Percentiles rank a stretch among this genome's conserved stretches.
phyloP scores from a whole-genome alignment of 2,329 filamentous ascomycete genomes.

The Aspergillus texensis region DNA sequence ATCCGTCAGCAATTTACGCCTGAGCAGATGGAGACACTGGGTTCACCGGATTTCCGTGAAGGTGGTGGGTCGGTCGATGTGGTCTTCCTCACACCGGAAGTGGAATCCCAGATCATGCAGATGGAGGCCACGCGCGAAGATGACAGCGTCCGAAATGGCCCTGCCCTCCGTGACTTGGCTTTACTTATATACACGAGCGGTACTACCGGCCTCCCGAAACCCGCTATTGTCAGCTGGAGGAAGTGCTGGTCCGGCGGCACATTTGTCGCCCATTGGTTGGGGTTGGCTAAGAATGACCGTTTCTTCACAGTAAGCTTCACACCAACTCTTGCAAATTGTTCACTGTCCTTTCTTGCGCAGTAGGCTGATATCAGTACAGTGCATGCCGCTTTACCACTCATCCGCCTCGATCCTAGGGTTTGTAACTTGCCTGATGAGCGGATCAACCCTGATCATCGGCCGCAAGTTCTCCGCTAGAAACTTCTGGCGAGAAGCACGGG shows the following conservation, averaged over 20 bases:
- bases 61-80: slow-evolving; percentile 57
- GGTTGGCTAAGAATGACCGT: slow-evolving; percentile 64
- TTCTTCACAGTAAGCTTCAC: slow-evolving; percentile 67
- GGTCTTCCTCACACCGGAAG: slow-evolving; percentile 61
- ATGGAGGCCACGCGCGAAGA: slow-evolving; percentile 60
- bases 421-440: slow-evolving; percentile 59
- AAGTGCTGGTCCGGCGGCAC: slow-evolving; percentile 61
- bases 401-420: slow-evolving; percentile 75
- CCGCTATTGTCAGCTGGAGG: slow-evolving; percentile 73
- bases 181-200: slow-evolving; percentile 84
- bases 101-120: slow-evolving; percentile 58
- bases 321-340: slow-evolving; percentile 20
- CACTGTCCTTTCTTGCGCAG: neutral
- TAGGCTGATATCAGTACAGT: slow-evolving; percentile 47
- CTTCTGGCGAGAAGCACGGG: slow-evolving; percentile 78
- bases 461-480: slow-evolving; percentile 75
- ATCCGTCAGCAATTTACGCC: slow-evolving; percentile 55
- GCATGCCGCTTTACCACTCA: slow-evolving; percentile 88
- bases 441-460: slow-evolving; percentile 70
- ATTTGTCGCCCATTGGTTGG: slow-evolving; percentile 60
- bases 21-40: slow-evolving; percentile 46
- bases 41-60: slow-evolving; percentile 42
- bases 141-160: slow-evolving; percentile 58
- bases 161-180: slow-evolving; percentile 60
- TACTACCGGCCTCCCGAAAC: slow-evolving; percentile 82